Evolutionary conservation across 2,329 filamentous ascomycete genomes (phyloP), one percentile per base, ranked within the genome.

Genomic region (Blumeriella jaapii): DNA sequence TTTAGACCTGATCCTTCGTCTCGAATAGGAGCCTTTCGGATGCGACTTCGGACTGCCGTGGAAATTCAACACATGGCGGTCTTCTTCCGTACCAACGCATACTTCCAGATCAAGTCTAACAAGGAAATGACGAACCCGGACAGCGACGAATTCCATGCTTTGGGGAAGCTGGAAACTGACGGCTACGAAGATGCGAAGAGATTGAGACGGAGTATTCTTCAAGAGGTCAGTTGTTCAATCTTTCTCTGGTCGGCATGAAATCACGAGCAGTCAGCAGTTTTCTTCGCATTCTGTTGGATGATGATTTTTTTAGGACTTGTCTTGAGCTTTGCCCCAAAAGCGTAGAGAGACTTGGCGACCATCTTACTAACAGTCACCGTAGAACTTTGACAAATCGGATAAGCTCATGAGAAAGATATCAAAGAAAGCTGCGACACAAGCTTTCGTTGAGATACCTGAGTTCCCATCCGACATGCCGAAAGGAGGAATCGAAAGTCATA

Each of bases 11-110:
- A 53, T 26, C 36, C 38, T 20, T 33, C 45, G 9, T 52, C 49
- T 7, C 68, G 68, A 12, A 48, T 83, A 15, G 64, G 68, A 31
- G 67, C 74, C 23, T 67, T 70, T 31, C 73, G 77, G 20, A 72
- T 77, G 34, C 71, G 75, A 27, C 63, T 95, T 14, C 77, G 85
- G 7, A 68, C 66, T 13, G 77, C 82, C 2, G 63, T 94, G 12
- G 85, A 93, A 53, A 59, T 93, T 27, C 71, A 89, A 41, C 89
- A 95, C 55, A 76, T 79, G 45, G 84, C 80, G 18, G 67, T 74
- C 1, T 95, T 95, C 60, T 94, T 93, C 53, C 78, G 78, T 16
- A 85, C 79, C 10, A 94, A 86, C 47, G 80, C 78, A 0, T 78
- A 78, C 47, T 95, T 77, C 52, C 84, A 94, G 52, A 81, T 93